Evolutionary conservation across 2,329 filamentous ascomycete species (phyloP).

Genomic region (Venturia effusa): DNA sequence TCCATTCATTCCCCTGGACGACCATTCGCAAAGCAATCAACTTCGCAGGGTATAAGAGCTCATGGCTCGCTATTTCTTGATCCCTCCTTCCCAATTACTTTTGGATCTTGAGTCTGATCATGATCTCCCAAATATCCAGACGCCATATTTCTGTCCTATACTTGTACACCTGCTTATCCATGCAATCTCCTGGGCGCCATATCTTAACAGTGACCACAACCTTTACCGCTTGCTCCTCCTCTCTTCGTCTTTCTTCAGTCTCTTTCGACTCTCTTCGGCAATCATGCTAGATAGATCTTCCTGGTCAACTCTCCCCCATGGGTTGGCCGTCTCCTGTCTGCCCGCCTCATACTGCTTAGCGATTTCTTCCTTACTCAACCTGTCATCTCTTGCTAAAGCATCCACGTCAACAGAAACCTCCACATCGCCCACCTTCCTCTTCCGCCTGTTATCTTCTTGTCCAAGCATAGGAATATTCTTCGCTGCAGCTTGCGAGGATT

Average conservation of each 20-base stretch:
- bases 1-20: not conserved
- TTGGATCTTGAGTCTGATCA: not conserved
- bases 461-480: constrained; percentile 63
- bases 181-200: constrained; percentile 3
- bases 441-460: constrained; percentile 68
- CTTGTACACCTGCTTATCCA: not conserved
- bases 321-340: constrained; percentile 36
- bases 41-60: not conserved
- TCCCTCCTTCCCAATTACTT: not conserved
- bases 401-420: constrained; percentile 89
- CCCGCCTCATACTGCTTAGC: constrained; percentile 67
- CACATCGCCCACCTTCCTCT: constrained; percentile 84
- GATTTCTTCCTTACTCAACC: constrained; percentile 76
- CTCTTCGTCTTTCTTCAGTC: constrained; percentile 79
- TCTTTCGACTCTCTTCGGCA: constrained; percentile 81
- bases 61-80: not conserved
- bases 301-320: constrained; percentile 63
- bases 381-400: constrained; percentile 60
- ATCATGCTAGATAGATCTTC: constrained; percentile 96
- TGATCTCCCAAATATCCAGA: not conserved
- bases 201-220: constrained; percentile 33
- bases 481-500: constrained; percentile 34
- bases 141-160: not conserved
- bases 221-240: constrained; percentile 37
- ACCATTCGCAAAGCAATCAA: not conserved